Base-by-base conservation (phyloP, 257 asterid genomes). In the Jacaranda mimosifolia region DNA sequence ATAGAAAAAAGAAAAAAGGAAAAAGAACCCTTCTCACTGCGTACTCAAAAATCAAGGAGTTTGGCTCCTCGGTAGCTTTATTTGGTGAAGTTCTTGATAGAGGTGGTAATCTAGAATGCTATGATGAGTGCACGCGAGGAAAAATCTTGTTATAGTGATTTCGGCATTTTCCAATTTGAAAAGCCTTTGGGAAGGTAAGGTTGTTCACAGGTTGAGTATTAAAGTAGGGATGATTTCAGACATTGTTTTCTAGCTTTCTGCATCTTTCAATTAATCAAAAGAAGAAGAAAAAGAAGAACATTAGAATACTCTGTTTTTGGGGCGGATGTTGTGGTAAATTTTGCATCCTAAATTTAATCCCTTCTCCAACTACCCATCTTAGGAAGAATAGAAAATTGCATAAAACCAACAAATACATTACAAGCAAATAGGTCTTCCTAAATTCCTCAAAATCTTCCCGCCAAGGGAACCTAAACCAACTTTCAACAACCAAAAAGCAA, bases 61-160 rank as follows among this genome's bases (percentile, higher is more conserved):
- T 89, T 15, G 73, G 49, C 42, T 83, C 87, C 3, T 81, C 92
- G 1, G 38, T 78, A 79, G 83, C 83, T 43, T 63, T 90, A 43
- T 92, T 88, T 48, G 66, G 59, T 68, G 94, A 85, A 82, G 77
- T 83, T 75, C 32, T 62, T 51, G 83, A 58, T 35, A 92, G 84
- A 72, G 92, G 86, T 89, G 59, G 89, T 86, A 55, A 55, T 89
- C 7, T 86, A 91, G 91, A 90, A 90, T 63, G 93, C 92, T 12
- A 86, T 88, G 90, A 82, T 88, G 91, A 87, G 88, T 63, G 90
- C 91, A 11, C 87, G 90, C 77, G 9, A 78, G 3, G 72, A 82
- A 72, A 88, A 84, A 89, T 38, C 83, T 92, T 60, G 89, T 88
- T 42, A 80, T 86, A 36, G 70, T 83, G 38, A 70, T 76, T 19